Evolutionary conservation across 768 basidiomycete species (phyloP).

Genomic region (Tubosaeta sp.): DNA sequence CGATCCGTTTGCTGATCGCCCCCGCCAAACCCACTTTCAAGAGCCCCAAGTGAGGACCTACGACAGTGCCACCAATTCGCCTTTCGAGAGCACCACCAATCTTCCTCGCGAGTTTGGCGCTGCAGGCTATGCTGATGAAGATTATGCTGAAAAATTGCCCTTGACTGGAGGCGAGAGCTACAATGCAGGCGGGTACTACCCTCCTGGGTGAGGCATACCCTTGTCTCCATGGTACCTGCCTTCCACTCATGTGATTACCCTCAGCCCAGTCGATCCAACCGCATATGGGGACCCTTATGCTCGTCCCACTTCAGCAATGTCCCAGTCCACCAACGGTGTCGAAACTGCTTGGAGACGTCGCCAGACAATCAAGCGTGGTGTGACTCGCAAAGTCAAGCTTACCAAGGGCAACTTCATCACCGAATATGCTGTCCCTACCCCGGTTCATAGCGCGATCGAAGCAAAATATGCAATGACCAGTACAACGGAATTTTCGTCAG

Average conservation of each 20-base stretch:
- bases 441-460: slow-evolving; percentile 80
- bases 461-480: slow-evolving; percentile 65
- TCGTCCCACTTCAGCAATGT: slow-evolving; percentile 50
- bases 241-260: slow-evolving; percentile 9
- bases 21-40: slow-evolving; percentile 55
- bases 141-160: slow-evolving; percentile 73
- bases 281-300: slow-evolving; percentile 65
- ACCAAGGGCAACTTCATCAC: slow-evolving; percentile 91
- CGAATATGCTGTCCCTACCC: slow-evolving; percentile 84
- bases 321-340: slow-evolving; percentile 50
- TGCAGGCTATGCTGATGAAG: slow-evolving; percentile 54
- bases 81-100: slow-evolving; percentile 56
- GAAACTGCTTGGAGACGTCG: slow-evolving; percentile 69
- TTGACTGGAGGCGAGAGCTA: slow-evolving; percentile 56
- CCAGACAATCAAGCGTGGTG: slow-evolving; percentile 88
- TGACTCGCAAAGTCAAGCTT: slow-evolving; percentile 91
- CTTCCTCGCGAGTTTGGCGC: slow-evolving; percentile 52
- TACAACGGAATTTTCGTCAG: slow-evolving; percentile 89
- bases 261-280: slow-evolving; percentile 50
- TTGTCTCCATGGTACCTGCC: neutral
- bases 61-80: slow-evolving; percentile 35
- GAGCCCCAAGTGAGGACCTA: slow-evolving; percentile 50
- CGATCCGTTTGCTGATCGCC: slow-evolving; percentile 74
- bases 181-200: slow-evolving; percentile 61
- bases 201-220: slow-evolving; percentile 54